A percentile compares a stretch with the other conserved stretches of the same genome.
Evolutionary conservation across 169 alveolate species (phyloP).

Genomic region (Cystoisospora suis): DNA sequence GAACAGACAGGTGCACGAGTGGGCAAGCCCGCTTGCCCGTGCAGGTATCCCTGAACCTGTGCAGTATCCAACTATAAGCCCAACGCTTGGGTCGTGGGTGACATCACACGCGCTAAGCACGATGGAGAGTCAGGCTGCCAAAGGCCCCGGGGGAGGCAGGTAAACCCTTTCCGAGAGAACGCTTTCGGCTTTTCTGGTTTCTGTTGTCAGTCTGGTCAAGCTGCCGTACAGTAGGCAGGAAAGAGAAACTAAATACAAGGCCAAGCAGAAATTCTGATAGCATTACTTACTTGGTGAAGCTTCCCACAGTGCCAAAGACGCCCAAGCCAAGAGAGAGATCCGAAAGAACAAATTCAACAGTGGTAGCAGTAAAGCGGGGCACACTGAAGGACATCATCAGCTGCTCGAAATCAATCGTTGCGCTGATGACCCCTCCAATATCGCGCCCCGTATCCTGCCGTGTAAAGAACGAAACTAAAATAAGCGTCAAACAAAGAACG

Average conservation of each 20-base stretch:
- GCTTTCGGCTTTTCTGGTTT: too few species aligned
- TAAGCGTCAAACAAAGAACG: constrained; percentile 59
- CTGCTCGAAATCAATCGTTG: constrained; percentile 51
- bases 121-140: too few species aligned
- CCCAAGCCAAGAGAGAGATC: constrained; percentile 60
- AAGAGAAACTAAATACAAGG: neutral
- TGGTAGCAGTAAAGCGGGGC: constrained; percentile 34
- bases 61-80: too few species aligned
- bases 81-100: too few species aligned
- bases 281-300: constrained; percentile 58
- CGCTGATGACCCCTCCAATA: constrained; percentile 17
- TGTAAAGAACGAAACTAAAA: constrained; percentile 45
- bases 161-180: too few species aligned
- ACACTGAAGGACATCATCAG: constrained; percentile 21
- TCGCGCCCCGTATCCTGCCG: constrained; percentile 49
- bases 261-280: neutral
- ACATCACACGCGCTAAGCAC: too few species aligned
- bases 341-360: constrained; percentile 23
- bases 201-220: too few species aligned
- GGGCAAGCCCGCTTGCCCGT: too few species aligned
- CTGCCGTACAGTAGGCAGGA: too few species aligned
- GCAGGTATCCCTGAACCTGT: too few species aligned
- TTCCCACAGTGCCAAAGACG: constrained; percentile 53
- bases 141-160: neutral
- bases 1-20: too few species aligned